phyloP scores from a whole-genome alignment of 176 grass and related monocot species.

The Urochloa ruziziensis region DNA sequence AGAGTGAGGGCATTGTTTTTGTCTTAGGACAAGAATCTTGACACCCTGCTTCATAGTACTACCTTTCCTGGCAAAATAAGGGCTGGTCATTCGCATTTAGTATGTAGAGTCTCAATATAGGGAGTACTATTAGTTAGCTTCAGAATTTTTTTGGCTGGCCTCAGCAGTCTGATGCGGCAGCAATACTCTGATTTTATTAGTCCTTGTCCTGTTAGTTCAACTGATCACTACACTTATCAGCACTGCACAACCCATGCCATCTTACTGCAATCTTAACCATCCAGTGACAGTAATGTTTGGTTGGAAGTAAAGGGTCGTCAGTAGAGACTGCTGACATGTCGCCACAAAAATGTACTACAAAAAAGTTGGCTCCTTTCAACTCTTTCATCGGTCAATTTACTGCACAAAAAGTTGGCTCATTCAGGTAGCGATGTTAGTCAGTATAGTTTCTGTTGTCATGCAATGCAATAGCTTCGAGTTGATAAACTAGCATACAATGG shows the following conservation, averaged over 20 bases:
- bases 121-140: too few species aligned
- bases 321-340: not conserved
- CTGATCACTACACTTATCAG: not conserved
- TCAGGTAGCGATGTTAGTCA: not conserved
- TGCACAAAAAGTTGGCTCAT: not conserved
- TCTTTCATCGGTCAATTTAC: not conserved
- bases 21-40: constrained; percentile 7
- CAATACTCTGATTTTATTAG: not conserved
- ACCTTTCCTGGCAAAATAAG: not conserved
- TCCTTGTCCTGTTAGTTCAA: not conserved
- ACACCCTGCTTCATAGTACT: not conserved
- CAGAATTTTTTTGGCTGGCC: not conserved
- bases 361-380: not conserved
- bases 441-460: not conserved
- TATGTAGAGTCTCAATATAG: not conserved
- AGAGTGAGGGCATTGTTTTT: not conserved
- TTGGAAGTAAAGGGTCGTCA: not conserved
- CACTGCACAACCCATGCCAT: not conserved
- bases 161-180: not conserved
- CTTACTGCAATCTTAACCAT: not conserved
- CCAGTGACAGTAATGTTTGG: not conserved
- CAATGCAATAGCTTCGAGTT: not conserved
- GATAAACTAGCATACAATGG: not conserved
- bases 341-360: not conserved
- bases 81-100: not conserved